Conservation (phyloP, 306 rosid genomes). For the Comarum palustre region DNA sequence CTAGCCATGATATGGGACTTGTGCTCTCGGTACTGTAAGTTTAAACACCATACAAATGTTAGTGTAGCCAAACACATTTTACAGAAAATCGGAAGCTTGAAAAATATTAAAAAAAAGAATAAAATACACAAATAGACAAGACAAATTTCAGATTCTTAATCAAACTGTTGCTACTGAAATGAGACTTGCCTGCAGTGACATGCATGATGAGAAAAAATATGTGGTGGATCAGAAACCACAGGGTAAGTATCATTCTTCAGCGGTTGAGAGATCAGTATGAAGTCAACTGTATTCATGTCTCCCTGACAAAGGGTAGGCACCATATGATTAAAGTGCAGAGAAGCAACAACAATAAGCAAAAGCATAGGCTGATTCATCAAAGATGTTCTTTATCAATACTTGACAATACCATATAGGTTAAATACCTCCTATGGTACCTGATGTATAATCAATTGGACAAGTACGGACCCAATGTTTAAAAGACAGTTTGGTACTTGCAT, state of each 20-base stretch:
- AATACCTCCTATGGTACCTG: too few relatives aligned
- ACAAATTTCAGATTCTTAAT: slow-evolving; percentile 18
- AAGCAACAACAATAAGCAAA: background rate
- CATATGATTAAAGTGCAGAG: slow-evolving; percentile 13
- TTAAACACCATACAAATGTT: background rate
- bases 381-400: background rate
- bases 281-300: slow-evolving; percentile 63
- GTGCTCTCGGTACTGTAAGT: slow-evolving; percentile 55
- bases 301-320: slow-evolving; percentile 36
- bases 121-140: slow-evolving; percentile 6
- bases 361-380: background rate
- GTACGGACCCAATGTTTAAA: too few relatives aligned
- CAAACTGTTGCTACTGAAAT: slow-evolving; percentile 16
- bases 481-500: too few relatives aligned
- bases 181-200: slow-evolving; percentile 82
- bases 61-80: background rate
- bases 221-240: slow-evolving; percentile 44
- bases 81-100: slow-evolving; percentile 3
- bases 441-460: too few relatives aligned
- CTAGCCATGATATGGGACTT: slow-evolving; percentile 82
- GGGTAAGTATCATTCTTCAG: slow-evolving; percentile 41
- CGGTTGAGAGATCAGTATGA: slow-evolving; percentile 67
- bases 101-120: background rate
- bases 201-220: slow-evolving; percentile 67
- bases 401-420: background rate